Base-by-base conservation (phyloP, 345 rosid species). In the Zanthoxylum bungeanum region DNA sequence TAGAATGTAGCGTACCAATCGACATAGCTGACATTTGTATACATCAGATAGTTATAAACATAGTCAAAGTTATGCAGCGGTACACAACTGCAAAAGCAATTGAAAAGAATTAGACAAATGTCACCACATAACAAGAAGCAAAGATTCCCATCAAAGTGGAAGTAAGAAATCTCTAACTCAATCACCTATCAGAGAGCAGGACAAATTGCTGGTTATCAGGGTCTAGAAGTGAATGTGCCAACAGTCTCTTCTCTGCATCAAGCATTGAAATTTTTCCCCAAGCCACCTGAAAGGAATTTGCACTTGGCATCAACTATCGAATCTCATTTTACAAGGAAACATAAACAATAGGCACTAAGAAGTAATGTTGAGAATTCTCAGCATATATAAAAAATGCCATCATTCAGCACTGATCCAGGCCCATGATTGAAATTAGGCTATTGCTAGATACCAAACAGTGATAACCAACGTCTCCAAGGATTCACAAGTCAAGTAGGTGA, bases 221-320 rank as follows among this genome's bases (percentile, higher is more conserved):
- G 69, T 89, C 95, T 49, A 69, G 36, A 27, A 89, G 90, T 66
- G 95, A 85, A 80, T 84, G 80, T 27, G 89, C 88, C 76, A 87
- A 61, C 51, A 89, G 77, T 71, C 95, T 84, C 80, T 76, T 83
- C 67, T 89, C 94, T 6, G 91, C 90, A 71, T 89, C 91, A 74
- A 89, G 83, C 90, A 89, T 87, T 31, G 92, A 87, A 74, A 87
- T 78, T 73, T 84, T 87, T 34, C 92, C 92, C 95, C 92, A 85
- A 34, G 74, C 82, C 73, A 87, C 95, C 92, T 89, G 61, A 59
- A 78, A 53, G 53, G 69, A 53, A 55, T 63, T 52, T 28, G 46
- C 28, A 53, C 44, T 33, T 34, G 56, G 33, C 62, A 70, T 71
- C 34, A 60, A 71, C 50, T 33, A 19, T 10, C 2, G 5, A n/a